Percentiles rank a stretch among this genome's conserved stretches.
Evolutionary conservation across 1,284 basidiomycete species (phyloP).

Genomic region (Wolfiporia cocos): DNA sequence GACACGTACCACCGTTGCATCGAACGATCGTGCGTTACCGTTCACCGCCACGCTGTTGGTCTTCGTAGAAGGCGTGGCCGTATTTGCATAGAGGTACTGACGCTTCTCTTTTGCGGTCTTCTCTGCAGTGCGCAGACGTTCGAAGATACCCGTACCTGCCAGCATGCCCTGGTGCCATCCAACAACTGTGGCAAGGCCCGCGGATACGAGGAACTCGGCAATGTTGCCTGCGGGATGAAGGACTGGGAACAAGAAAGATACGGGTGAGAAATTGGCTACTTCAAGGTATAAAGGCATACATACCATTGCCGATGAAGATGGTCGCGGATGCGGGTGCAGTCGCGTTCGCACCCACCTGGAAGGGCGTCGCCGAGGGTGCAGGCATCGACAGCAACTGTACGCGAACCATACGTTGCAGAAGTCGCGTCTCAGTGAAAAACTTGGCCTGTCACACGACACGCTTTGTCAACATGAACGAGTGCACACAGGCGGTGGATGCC

Average conservation of each 20-base stretch:
- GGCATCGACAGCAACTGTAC: slow-evolving; percentile 88
- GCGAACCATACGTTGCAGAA: slow-evolving; percentile 86
- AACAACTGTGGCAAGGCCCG: slow-evolving; percentile 87
- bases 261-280: not conserved
- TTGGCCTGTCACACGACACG: slow-evolving; percentile 58
- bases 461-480: slow-evolving; percentile 9
- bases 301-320: slow-evolving; percentile 86
- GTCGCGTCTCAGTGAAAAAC: slow-evolving; percentile 90
- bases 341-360: slow-evolving; percentile 61
- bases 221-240: slow-evolving; percentile 94
- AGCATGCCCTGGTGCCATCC: slow-evolving; percentile 99
- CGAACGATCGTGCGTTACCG: slow-evolving; percentile 56
- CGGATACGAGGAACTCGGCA: slow-evolving; percentile 81
- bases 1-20: slow-evolving; percentile 80
- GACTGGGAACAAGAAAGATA: slow-evolving; percentile 35
- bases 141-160: slow-evolving; percentile 74
- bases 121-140: slow-evolving; percentile 82
- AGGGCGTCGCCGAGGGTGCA: slow-evolving; percentile 73
- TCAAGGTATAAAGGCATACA: slow-evolving; percentile 14
- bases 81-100: slow-evolving; percentile 71
- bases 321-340: slow-evolving; percentile 62
- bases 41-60: slow-evolving; percentile 37
- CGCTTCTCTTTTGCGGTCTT: slow-evolving; percentile 81
- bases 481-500: slow-evolving; percentile 8
- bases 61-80: slow-evolving; percentile 34